Conservation (phyloP, 2,329 filamentous ascomycete genomes). For the Tricladium varicosporioides region DNA sequence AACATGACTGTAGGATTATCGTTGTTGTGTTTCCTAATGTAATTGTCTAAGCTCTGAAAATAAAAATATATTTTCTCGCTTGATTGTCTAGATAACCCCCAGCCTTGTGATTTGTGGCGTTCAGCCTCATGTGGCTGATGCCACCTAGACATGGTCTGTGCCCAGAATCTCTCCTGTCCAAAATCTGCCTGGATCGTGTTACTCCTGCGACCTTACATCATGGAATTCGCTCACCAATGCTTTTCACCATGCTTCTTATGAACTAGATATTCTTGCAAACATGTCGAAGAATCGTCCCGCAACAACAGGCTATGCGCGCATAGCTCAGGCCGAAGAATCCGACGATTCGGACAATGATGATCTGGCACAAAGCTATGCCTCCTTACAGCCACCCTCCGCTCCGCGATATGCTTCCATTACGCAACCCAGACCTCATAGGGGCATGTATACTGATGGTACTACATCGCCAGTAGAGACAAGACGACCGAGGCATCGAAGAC, state of each 20-base stretch:
- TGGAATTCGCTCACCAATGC: not conserved
- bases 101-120: not conserved
- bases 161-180: slow-evolving; percentile 1
- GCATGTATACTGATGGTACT: slow-evolving; percentile 50
- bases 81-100: not conserved
- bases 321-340: slow-evolving; percentile 76
- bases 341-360: slow-evolving; percentile 69
- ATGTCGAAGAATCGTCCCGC: slow-evolving; percentile 46
- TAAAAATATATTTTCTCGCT: slow-evolving; percentile 9
- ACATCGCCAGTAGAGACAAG: slow-evolving; percentile 41
- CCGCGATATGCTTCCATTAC: slow-evolving; percentile 63
- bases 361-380: slow-evolving; percentile 50
- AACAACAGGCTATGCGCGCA: slow-evolving; percentile 80
- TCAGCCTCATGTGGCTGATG: not conserved
- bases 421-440: slow-evolving; percentile 59
- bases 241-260: not conserved
- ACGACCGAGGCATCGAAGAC: slow-evolving; percentile 45
- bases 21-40: not conserved
- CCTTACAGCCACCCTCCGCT: slow-evolving; percentile 53
- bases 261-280: not conserved
- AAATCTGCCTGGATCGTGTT: not conserved
- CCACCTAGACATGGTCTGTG: not conserved
- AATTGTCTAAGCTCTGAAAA: not conserved
- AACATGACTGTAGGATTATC: slow-evolving; percentile 61
- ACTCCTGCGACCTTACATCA: not conserved